phyloP scores from a whole-genome alignment of 768 basidiomycete species.

The Hygrophoropsis aurantiaca region DNA sequence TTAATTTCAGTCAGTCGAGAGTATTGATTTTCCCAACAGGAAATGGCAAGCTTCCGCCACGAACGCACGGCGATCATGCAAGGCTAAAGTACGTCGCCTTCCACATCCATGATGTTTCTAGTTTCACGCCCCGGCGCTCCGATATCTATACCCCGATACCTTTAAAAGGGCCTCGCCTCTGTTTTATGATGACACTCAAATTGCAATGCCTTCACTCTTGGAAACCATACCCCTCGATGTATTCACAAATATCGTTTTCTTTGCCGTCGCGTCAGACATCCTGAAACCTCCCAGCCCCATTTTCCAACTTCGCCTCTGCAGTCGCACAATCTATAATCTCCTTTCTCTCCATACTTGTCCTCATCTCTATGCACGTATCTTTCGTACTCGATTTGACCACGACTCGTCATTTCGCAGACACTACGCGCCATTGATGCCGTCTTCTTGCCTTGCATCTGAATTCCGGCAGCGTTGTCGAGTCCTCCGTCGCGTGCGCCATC shows the following conservation, averaged over 20 bases:
- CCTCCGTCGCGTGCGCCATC: constrained; percentile 45
- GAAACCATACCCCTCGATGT: constrained; percentile 55
- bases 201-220: constrained; percentile 45
- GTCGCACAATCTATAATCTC: constrained; percentile 40
- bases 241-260: constrained; percentile 53
- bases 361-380: constrained; percentile 58
- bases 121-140: constrained; percentile 33
- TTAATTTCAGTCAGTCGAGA: constrained; percentile 27
- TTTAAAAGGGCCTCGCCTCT: constrained; percentile 22
- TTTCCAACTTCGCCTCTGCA: constrained; percentile 44
- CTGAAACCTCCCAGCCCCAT: constrained; percentile 42
- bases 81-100: neutral
- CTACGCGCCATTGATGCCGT: constrained; percentile 31
- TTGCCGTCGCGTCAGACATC: constrained; percentile 38
- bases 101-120: neutral
- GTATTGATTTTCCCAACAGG: constrained; percentile 38
- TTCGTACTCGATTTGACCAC: constrained; percentile 49
- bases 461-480: constrained; percentile 46
- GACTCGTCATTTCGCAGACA: constrained; percentile 21
- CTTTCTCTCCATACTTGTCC: constrained; percentile 46
- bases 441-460: constrained; percentile 45
- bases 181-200: constrained; percentile 14
- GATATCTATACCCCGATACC: constrained; percentile 18
- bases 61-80: constrained; percentile 28
- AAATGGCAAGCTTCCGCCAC: constrained; percentile 29